Evolutionary conservation across 305 asterid species (phyloP), one percentile per base, ranked within the genome.

Genomic region (Galium porrigens): DNA sequence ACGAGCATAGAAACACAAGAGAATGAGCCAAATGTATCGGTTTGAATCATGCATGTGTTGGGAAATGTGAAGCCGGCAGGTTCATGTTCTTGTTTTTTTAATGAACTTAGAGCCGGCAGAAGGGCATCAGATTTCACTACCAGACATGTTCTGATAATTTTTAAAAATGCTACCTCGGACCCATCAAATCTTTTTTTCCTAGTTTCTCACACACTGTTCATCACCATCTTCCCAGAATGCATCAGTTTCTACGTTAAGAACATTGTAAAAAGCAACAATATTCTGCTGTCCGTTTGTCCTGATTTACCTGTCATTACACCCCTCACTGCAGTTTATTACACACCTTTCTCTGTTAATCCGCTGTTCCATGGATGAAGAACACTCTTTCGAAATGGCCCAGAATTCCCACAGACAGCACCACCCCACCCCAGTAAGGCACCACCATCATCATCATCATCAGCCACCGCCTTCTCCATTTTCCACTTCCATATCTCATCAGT

Each of bases 401-500:
- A 2, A 37, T 44, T 73, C 68, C 6, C 58, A 46, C 49, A 53
- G 83, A 65, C 80, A 72, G 59, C 78, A 74, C 67, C 79, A 79
- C 76, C 69, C 81, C 20, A 74, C 92, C 7, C 94, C 90, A 0
- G 74, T 65, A 3, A 73, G 67, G 42, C 72, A 87, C 8, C 78
- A 58, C 14, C 51, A 3, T 7, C 41, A 7, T 36, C 41, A 7
- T 37, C 42, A 37, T 37, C 44, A 39, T 39, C 44, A 39, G 20
- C 68, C 69, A 17, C 61, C 63, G 15, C 70, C 86, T 1, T 61
- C 75, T 29, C 78, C 90, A 1, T 81, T 79, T 51, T 85, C 94
- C 12, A 57, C 74, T 44, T 72, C 87, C 5, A 72, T 61, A 53
- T 79, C 87, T 1, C 51, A 70, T 56, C 57, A 80, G 46, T 75